phyloP scores from a whole-genome alignment of 148 eudicot genomes.

The Fagopyrum esculentum region DNA sequence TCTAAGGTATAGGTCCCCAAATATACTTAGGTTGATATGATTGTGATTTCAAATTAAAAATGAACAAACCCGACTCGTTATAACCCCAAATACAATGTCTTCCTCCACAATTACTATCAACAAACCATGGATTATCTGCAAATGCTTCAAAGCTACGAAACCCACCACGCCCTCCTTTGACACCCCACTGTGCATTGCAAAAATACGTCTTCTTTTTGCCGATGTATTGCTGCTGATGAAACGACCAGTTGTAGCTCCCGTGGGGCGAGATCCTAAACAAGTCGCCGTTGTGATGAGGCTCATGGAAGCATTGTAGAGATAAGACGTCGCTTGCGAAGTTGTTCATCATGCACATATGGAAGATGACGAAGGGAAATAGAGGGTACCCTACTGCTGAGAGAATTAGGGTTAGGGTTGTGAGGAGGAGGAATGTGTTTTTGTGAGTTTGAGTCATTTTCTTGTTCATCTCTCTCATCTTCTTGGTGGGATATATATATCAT shows the following conservation, averaged over 20 bases:
- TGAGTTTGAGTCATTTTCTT: not conserved
- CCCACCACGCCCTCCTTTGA: not conserved
- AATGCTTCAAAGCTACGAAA: not conserved
- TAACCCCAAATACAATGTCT: not conserved
- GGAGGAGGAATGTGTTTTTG: not conserved
- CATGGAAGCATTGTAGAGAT: not conserved
- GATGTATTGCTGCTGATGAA: not conserved
- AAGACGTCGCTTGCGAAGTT: not conserved
- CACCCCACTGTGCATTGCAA: not conserved
- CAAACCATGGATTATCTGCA: not conserved
- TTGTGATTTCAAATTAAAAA: not conserved
- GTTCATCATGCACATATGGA: not conserved
- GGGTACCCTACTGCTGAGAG: not conserved
- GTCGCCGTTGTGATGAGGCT: not conserved
- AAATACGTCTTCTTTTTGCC: not conserved
- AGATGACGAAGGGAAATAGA: not conserved
- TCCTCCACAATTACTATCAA: not conserved
- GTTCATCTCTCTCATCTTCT: not conserved
- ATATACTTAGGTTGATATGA: not conserved
- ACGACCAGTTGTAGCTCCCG: conserved; percentile 2
- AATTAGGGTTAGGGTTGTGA: not conserved
- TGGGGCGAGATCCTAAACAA: not conserved
- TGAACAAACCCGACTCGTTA: not conserved
- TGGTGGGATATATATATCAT: too few relatives aligned
- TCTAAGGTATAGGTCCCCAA: not conserved